Base-by-base conservation (phyloP, 2,329 filamentous ascomycete species). In the Moelleriella libera region DNA sequence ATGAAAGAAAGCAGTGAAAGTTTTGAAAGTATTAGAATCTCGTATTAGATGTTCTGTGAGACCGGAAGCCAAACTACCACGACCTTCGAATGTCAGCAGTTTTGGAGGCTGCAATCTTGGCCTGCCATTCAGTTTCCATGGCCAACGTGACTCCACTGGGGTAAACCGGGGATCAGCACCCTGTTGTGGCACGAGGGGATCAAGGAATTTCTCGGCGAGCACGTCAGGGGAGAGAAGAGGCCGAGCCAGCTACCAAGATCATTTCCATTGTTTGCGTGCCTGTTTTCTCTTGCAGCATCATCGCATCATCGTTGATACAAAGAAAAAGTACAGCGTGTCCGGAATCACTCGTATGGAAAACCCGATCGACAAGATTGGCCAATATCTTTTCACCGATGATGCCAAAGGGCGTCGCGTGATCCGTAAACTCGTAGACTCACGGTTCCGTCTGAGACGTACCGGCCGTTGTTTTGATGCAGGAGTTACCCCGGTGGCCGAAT, bases 111-210 rank as follows among this genome's bases (percentile, higher is more conserved):
- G 10, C 14, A 21, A 41, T 41, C 40, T 41, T n/a, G 6, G 57
- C 57, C 14, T 65, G 57, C 55, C 74, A 61, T 28, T 56, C 58
- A 39, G 58, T 55, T 55, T 74, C 71, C 48, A 60, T 61, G 50
- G 69, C 66, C 3, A 55, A 51, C 4, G 69, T 69, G 7, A 70
- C 60, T 1, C 63, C 64, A 14, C 55, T 60, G 0, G 68, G 67
- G 46, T 63, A 61, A 51, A 62, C 53, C 60, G 53, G 45, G 65
- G 52, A 49, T 56, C 57, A 4, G 62, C 48, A 3, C 57, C 53
- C 44, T 60, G 53, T 29, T 67, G 62, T 29, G 66, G 63, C 11
- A 64, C 53, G 48, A 77, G 60, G 32, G 74, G 73, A 49, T 77
- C 72, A 6, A 66, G 64, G 46, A 69, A 73, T 39, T 69, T 63